Base-by-base conservation (phyloP, 805 yeast genomes). In the Pichia kluyveri region DNA sequence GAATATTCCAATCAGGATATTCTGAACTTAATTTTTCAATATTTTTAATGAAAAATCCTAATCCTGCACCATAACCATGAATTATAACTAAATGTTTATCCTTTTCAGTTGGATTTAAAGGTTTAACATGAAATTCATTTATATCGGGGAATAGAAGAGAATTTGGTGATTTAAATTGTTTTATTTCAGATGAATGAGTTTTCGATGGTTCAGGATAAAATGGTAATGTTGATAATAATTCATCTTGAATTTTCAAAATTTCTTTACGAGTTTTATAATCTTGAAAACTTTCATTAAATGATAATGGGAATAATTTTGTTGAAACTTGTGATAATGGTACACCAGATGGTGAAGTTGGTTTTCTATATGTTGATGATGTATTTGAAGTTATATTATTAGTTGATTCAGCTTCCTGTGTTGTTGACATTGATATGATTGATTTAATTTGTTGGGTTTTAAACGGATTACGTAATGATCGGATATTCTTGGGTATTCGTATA, bases 21-120 rank as follows among this genome's bases (percentile, higher is more conserved):
- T 56, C 30, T 14, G 48, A 40, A 0, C 67, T 60, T 19, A 61
- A 31, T 12, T 52, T 51, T 42, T 75, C 76, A 54, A 86, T 77
- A 59, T 86, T 91, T 52, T 83, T 77, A 58, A 82, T 76, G 56
- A 80, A 91, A 47, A 88, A 80, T 27, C 95, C 91, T 14, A 89
- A 75, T 1, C 95, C 86, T 0, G 98, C 96, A 2, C 96, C 96
- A 60, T 88, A 89, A 0, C 99, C 99, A 64, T 91, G 99, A 5
- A 93, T 67, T 52, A 91, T 64, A 2, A 93, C 87, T 26, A 89
- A 63, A 63, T 81, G 86, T 47, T 63, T 66, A 23, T 51, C 52
- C 6, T 62, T 65, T 27, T 6, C 11, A 2, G 52, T 54, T 8
- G 53, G 28, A 42, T 49, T 44, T 28, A 48, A 47, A 4, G 84